These are phyloP conservation scores for Davidsoniella eucalypti DNA, from an alignment of 2,329 filamentous ascomycete species.

Conservation along the genomic window DNA sequence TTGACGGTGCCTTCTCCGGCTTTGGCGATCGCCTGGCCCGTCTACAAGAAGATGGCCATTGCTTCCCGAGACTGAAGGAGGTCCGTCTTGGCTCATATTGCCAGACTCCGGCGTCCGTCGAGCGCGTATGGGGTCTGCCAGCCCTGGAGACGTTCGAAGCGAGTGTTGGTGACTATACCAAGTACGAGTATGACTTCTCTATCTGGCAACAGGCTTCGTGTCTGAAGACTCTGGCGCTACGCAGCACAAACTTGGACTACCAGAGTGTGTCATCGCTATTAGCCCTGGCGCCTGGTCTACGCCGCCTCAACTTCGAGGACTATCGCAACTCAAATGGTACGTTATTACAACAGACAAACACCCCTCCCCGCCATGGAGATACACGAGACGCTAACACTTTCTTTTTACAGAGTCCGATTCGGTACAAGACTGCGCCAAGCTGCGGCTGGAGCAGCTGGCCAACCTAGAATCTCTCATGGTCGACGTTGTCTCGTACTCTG, in stretches of 20 bases:
- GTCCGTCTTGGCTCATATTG: slow-evolving; percentile 5
- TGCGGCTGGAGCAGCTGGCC: slow-evolving; percentile 9
- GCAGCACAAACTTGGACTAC: slow-evolving; percentile 8
- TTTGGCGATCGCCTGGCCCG: slow-evolving; percentile 2
- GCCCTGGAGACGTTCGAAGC: slow-evolving; percentile 3
- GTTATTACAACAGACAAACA: background rate
- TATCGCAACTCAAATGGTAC: slow-evolving; percentile 9
- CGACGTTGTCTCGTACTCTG: slow-evolving; percentile 5
- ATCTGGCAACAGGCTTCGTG: background rate
- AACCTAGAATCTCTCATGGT: slow-evolving; percentile 8
- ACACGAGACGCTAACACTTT: background rate
- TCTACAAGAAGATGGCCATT: background rate
- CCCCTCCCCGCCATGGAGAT: background rate
- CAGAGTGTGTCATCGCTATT: slow-evolving; percentile 6
- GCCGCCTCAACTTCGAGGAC: slow-evolving; percentile 7
- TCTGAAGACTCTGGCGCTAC: background rate
- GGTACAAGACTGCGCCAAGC: slow-evolving; percentile 6
- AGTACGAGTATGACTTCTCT: slow-evolving; percentile 6
- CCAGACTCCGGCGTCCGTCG: slow-evolving; percentile 2
- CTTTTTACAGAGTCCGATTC: background rate
- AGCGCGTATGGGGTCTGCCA: slow-evolving; percentile 5
- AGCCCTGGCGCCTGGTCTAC: slow-evolving; percentile 4
- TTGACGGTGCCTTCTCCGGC: slow-evolving; percentile 8
- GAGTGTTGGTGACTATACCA: slow-evolving; percentile 4
- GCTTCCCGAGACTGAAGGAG: slow-evolving; percentile 4